Conservation (phyloP, 306 rosid genomes). For the Gleditsia sinensis region DNA sequence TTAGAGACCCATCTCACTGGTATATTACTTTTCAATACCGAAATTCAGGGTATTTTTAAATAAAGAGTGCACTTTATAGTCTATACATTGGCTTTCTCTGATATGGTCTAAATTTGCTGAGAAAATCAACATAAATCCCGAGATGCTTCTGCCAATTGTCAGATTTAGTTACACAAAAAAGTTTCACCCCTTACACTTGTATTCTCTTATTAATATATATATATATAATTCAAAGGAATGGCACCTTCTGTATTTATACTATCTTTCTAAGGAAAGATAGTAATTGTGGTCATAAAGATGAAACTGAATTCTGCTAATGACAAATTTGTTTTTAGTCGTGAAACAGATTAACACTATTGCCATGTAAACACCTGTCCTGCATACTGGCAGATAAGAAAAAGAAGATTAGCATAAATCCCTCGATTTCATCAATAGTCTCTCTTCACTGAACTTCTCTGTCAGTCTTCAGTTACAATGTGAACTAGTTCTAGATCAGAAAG, state of each 20-base stretch:
- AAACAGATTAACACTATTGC: background rate
- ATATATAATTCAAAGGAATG: constrained; percentile 18
- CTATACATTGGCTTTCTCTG: constrained; percentile 3
- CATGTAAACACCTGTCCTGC: constrained; percentile 4
- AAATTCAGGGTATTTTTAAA: constrained; percentile 18
- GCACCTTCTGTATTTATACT: background rate
- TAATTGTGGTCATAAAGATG: constrained; percentile 23
- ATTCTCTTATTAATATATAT: constrained; percentile 16
- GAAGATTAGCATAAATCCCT: background rate
- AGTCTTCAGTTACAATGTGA: background rate
- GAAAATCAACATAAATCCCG: background rate
- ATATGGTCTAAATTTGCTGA: constrained; percentile 4
- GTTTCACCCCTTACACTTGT: background rate
- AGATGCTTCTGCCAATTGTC: background rate
- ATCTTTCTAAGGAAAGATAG: constrained; percentile 29
- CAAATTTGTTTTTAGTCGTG: constrained; percentile 2
- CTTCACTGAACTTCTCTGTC: background rate
- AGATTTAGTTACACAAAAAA: background rate
- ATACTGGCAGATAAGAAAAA: background rate
- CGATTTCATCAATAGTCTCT: constrained; percentile 17
- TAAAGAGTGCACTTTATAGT: background rate
- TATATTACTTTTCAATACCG: background rate
- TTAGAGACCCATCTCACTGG: background rate
- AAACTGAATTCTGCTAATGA: constrained; percentile 28
- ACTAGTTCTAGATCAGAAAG: constrained; percentile 13